Evolutionary conservation across 164 flowering plant species (phyloP).

Genomic region (Vitis cinerea): DNA sequence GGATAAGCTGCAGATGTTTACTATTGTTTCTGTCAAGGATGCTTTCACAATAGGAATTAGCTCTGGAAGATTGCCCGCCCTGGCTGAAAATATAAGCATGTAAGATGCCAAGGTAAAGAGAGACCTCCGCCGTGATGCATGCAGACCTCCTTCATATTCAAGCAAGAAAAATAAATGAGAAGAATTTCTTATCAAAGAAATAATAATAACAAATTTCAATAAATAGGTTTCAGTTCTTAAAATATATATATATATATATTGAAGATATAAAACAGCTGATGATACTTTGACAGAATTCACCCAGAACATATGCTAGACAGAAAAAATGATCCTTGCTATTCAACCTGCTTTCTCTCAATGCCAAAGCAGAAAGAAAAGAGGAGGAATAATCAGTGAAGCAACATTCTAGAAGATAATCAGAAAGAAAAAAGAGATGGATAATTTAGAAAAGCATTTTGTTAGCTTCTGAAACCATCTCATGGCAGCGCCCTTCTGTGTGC

Average conservation of each 20-base stretch:
- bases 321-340: background rate
- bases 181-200: background rate
- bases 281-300: too few species aligned
- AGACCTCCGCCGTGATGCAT: conserved; percentile 72
- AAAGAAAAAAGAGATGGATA: too few species aligned
- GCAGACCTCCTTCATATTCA: conserved; percentile 26
- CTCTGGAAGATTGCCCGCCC: conserved; percentile 53
- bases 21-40: conserved; percentile 56
- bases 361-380: background rate
- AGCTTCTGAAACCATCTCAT: too few species aligned
- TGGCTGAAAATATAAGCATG: conserved; percentile 78
- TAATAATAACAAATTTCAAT: background rate
- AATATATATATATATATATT: background rate
- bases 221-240: background rate
- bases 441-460: too few species aligned
- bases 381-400: too few species aligned
- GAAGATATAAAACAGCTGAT: too few species aligned
- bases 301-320: background rate
- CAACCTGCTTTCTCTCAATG: background rate
- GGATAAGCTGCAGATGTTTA: conserved; percentile 19
- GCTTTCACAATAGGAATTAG: conserved; percentile 59
- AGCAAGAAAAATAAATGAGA: conserved; percentile 9
- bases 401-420: too few species aligned
- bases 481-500: too few species aligned
- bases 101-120: conserved; percentile 77